A percentile compares a stretch with the other conserved stretches of the same genome.
Evolutionary conservation across 2,329 filamentous ascomycete species (phyloP).

Genomic region (Fusarium pseudoanthophilum): DNA sequence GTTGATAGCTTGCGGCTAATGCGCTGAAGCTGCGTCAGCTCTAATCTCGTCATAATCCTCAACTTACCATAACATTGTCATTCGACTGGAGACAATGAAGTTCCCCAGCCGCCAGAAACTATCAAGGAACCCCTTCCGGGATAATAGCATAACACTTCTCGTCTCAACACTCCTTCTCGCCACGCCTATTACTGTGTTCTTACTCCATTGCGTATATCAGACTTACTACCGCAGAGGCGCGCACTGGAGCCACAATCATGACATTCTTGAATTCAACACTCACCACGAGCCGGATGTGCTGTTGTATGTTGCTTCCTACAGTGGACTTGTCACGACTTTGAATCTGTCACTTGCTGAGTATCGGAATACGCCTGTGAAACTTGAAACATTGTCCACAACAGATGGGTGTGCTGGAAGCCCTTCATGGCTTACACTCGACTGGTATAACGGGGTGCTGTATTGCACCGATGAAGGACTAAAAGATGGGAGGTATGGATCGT

Average conservation of each 20-base stretch:
- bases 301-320: constrained; percentile 62
- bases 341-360: constrained; percentile 49
- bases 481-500: constrained; percentile 56
- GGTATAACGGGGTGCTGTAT: constrained; percentile 61
- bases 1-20: neutral
- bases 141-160: constrained; percentile 4
- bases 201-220: constrained; percentile 34
- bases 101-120: constrained; percentile 2
- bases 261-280: neutral
- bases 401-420: constrained; percentile 64
- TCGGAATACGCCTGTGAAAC: constrained; percentile 30
- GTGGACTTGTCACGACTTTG: constrained; percentile 60
- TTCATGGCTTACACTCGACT: constrained; percentile 70
- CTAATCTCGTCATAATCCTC: neutral
- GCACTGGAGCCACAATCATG: constrained; percentile 21
- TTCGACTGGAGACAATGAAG: constrained; percentile 13
- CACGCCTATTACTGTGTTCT: constrained; percentile 18
- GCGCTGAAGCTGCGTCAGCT: constrained; percentile 10
- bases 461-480: constrained; percentile 69
- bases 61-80: neutral
- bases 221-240: constrained; percentile 4
- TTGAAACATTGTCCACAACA: constrained; percentile 56
- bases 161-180: constrained; percentile 28
- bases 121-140: constrained; percentile 4
- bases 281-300: constrained; percentile 2